phyloP scores from a whole-genome alignment of 2,329 filamentous ascomycete species.

The Esteya vermicola region DNA sequence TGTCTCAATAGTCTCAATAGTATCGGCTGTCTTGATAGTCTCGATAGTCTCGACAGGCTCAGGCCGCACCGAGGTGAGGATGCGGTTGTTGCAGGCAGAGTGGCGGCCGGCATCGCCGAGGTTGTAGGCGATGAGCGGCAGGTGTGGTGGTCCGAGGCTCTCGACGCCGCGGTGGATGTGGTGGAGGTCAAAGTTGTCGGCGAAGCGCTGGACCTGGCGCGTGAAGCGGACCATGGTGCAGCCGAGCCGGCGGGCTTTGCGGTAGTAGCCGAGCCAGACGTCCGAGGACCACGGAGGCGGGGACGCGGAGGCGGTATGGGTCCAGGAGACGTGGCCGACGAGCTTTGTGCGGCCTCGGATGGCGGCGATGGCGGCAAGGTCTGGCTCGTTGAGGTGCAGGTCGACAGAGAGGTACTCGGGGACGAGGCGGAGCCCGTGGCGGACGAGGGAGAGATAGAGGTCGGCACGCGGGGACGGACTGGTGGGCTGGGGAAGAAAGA shows the following conservation, averaged over 20 bases:
- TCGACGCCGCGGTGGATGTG: conserved; percentile 33
- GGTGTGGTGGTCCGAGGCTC: conserved; percentile 21
- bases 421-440: conserved; percentile 48
- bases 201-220: conserved; percentile 40
- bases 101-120: conserved; percentile 26
- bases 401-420: conserved; percentile 54
- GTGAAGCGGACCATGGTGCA: conserved; percentile 49
- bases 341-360: conserved; percentile 43
- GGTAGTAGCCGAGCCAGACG: conserved; percentile 36
- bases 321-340: conserved; percentile 39
- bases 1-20: not conserved
- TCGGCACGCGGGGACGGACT: conserved; percentile 19
- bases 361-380: conserved; percentile 32
- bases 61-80: conserved; percentile 37
- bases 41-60: not conserved
- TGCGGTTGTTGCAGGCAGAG: conserved; percentile 24
- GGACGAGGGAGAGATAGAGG: conserved; percentile 41
- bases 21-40: not conserved
- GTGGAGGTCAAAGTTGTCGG: conserved; percentile 32
- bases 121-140: conserved; percentile 34
- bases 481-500: conserved; percentile 27
- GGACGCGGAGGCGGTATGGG: conserved; percentile 25
- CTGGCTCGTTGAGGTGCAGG: conserved; percentile 35
- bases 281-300: conserved; percentile 40
- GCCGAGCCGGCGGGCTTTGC: conserved; percentile 36